Base-by-base conservation (phyloP, 305 asterid species). In the Fraxinus velutina region DNA sequence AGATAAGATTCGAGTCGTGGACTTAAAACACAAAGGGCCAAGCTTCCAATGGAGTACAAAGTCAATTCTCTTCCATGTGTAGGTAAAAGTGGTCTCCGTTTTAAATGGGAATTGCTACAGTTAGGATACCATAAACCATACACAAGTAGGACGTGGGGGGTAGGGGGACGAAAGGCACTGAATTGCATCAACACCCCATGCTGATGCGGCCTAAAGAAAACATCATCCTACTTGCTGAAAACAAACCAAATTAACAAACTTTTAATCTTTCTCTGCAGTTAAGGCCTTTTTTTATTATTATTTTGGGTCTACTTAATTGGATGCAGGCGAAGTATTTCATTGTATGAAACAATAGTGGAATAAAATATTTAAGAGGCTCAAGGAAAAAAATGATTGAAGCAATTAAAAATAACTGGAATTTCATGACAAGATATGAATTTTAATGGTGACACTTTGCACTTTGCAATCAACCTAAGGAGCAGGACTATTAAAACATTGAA, bases 401-500 rank as follows among this genome's bases (percentile, higher is more conserved):
- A 76, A 80, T 83, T 81, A 70, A 82, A 72, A 47, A 79, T 50
- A 85, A 24, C 86, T 57, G 44, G 68, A 79, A 86, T 88, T 86
- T 86, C 88, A 75, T 82, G 80, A 85, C 88, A 83, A 88, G 85
- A 77, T 70, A 70, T 79, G 78, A 15, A 77, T 82, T 85, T 22
- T 34, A 70, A 15, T 77, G 86, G 62, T 13, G 66, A 64, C 79
- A 86, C 77, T 22, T 73, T 77, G 62, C 86, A 77, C 75, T 17
- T 75, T 77, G 70, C 86, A 79, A 76, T 83, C 84, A 80, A 17
- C 37, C 79, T 44, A 44, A 84, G 78, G 76, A 80, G 10, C 39
- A 68, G 75, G 75, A 68, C 19, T 71, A 57, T 60, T 34, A 78
- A 79, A 62, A 81, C 86, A 39, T 42, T 47, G 80, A 33, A 78